Conservation (phyloP, 1,139 yeast genomes). For the Blastobotrys persicus region DNA sequence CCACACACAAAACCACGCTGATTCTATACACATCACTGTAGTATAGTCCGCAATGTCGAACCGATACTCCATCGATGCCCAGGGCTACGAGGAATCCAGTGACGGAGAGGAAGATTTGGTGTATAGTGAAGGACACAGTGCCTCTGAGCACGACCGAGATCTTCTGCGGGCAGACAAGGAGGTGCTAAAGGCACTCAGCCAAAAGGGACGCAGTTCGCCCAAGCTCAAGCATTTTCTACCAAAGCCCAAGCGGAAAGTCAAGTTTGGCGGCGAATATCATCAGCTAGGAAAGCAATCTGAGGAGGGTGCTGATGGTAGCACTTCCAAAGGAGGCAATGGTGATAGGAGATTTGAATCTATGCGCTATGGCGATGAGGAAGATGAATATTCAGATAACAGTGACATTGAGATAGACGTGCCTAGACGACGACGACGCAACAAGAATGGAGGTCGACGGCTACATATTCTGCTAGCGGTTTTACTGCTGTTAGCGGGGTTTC, state of each 20-base stretch:
- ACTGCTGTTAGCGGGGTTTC: conserved; percentile 19
- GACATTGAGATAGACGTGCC: conserved; percentile 31
- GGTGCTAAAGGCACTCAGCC: conserved; percentile 26
- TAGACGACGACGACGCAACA: conserved; percentile 15
- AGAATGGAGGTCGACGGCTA: conserved; percentile 18
- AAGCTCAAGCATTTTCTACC: conserved; percentile 17
- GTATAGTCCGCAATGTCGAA: conserved; percentile 18
- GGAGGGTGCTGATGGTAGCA: not conserved
- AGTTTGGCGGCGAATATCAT: conserved; percentile 17
- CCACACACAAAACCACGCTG: no score
- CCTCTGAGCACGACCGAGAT: conserved; percentile 30
- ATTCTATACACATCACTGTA: not conserved
- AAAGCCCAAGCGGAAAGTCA: conserved; percentile 18
- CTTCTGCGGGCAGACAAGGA: conserved; percentile 33
- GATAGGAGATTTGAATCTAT: conserved; percentile 13
- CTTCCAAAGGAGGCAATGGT: conserved; percentile 1
- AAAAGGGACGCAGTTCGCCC: conserved; percentile 14
- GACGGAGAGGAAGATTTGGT: conserved; percentile 32
- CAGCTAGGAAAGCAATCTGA: conserved; percentile 4
- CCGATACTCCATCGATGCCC: conserved; percentile 30
- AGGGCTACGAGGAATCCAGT: conserved; percentile 24
- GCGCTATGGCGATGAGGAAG: conserved; percentile 18
- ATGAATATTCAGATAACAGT: conserved; percentile 25
- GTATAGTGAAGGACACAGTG: conserved; percentile 24
- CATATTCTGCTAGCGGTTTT: conserved; percentile 21